Evolutionary conservation across 495 filamentous ascomycete genomes (phyloP), one percentile per base, ranked within the genome.

Genomic region (Polyplosphaeria fusca): DNA sequence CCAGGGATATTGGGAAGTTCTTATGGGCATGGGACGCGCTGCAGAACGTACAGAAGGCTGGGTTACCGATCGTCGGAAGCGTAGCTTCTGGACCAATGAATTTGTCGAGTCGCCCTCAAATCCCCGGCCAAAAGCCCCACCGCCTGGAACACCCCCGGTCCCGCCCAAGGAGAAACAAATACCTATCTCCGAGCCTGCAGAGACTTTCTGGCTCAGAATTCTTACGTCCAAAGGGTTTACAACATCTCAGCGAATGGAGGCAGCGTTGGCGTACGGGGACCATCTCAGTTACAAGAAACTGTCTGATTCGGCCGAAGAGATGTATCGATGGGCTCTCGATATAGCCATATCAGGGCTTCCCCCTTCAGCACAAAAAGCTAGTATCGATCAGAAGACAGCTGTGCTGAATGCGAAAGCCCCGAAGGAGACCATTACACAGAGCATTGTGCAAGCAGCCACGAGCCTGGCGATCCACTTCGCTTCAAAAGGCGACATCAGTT

Each of bases 31-130:
- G 55, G 90, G 85, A 0, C 82, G 82, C 56, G 82, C 84, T 1
- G 85, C 89, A 2, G 91, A 95, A 74, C 82, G 87, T 57, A 71
- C 91, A 19, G 89, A 94, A 44, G 86, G 85, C 11, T 87, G 83
- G 77, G 76, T 92, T 35, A 69, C 74, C 25, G 88, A 94, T 68
- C 82, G 73, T 38, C 76, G 83, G 57, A 75, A 77, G 22, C 71
- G 47, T 5, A 45, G 63, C 25, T 23, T 85, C 11, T 89, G 88
- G 39, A 85, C 88, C 1, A 74, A 76, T 14, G 81, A 88, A 22
- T 77, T 83, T 42, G 79, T 95, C 23, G 76, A 87, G 52, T 89
- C 89, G 0, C 88, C 89, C 1, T 89, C 87, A 9, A 94, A 96
- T 68, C 88, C 87, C 5, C 77, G 82, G 42, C 89, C 91, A 7